A percentile compares a stretch with the other conserved stretches of the same genome.
Evolutionary conservation across 768 basidiomycete species (phyloP).

Genomic region (Serendipita sp.): DNA sequence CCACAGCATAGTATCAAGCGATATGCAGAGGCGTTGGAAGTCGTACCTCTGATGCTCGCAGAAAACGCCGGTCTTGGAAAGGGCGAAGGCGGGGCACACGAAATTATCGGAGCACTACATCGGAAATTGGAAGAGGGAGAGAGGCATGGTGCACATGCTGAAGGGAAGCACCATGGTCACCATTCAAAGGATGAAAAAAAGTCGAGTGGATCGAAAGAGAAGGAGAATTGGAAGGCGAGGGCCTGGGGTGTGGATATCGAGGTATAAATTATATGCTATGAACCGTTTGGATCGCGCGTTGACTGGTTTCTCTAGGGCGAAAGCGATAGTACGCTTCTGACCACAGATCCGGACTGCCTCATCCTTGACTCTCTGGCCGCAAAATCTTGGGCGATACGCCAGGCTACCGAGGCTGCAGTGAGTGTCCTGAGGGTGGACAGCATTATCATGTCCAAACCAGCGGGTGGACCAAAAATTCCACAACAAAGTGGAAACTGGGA

Average conservation of each 20-base stretch:
- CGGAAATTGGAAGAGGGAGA: slow-evolving; percentile 39
- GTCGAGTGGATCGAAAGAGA: neutral
- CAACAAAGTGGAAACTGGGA: slow-evolving; percentile 83
- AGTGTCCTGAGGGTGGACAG: slow-evolving; percentile 89
- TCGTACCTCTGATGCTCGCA: slow-evolving; percentile 78
- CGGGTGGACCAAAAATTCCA: slow-evolving; percentile 73
- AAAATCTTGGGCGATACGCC: slow-evolving; percentile 75
- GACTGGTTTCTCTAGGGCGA: neutral
- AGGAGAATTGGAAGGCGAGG: neutral
- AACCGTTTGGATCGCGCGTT: too few relatives aligned
- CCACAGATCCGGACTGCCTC: slow-evolving; percentile 35
- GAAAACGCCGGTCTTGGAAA: slow-evolving; percentile 84
- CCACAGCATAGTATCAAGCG: slow-evolving; percentile 86
- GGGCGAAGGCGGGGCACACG: slow-evolving; percentile 75
- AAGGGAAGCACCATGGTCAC: neutral
- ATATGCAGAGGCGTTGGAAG: slow-evolving; percentile 79
- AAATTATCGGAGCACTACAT: slow-evolving; percentile 80
- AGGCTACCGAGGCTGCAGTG: slow-evolving; percentile 84
- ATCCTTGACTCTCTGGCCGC: slow-evolving; percentile 81
- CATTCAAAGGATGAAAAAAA: neutral
- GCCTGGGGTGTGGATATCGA: slow-evolving; percentile 80
- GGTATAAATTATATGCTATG: slow-evolving; percentile 23
- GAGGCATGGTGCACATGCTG: neutral
- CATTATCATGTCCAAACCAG: slow-evolving; percentile 94
- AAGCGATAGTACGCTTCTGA: slow-evolving; percentile 47